Evolutionary conservation across 2,329 filamentous ascomycete species (phyloP), one percentile per base, ranked within the genome.

Genomic region (Penicillium italicum): DNA sequence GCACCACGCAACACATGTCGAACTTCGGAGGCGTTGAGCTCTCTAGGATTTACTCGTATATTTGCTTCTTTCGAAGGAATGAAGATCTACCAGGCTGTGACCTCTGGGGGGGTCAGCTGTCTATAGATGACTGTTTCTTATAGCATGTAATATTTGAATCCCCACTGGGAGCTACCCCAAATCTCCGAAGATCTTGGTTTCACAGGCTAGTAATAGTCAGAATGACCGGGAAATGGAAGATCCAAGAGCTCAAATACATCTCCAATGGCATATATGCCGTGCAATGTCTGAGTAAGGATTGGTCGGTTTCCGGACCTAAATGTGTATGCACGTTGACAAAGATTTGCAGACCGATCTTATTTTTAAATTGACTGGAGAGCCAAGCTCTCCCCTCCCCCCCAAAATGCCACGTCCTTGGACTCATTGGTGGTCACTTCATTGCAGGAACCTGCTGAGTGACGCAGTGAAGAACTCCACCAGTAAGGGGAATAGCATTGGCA

Each of bases 391-490:
- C 12, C 5, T 4, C 24, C 31, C 42, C 18, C 12, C 16, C 16
- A 18, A 34, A 43, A 26, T 50, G 20, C 30, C 38, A 18, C 14
- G 11, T n/a, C 20, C 18, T 33, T 22, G 3, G 5, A 24, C 11
- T 26, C 14, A 50, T 33, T 42, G 47, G 36, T 11, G 12, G 37
- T 50, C 20, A 47, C 5, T 52, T 10, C 16, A 53, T 33, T 16
- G 26, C 47, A 34, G 58, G 58, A 22, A 67, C 60, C 31, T 67
- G 67, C 48, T 71, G 67, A 2, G 67, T 69, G 11, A 65, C 60
- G 57, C 67, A 69, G 55, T 71, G 69, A 37, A 71, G 57, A 26
- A 64, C 68, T 6, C 67, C 66, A 11, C 69, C 69, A 31, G 58
- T 62, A 16, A 68, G 53, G 11, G 67, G 64, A 31, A 71, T 61